phyloP scores from a whole-genome alignment of 1,284 basidiomycete genomes.

The Amylostereum areolatum region DNA sequence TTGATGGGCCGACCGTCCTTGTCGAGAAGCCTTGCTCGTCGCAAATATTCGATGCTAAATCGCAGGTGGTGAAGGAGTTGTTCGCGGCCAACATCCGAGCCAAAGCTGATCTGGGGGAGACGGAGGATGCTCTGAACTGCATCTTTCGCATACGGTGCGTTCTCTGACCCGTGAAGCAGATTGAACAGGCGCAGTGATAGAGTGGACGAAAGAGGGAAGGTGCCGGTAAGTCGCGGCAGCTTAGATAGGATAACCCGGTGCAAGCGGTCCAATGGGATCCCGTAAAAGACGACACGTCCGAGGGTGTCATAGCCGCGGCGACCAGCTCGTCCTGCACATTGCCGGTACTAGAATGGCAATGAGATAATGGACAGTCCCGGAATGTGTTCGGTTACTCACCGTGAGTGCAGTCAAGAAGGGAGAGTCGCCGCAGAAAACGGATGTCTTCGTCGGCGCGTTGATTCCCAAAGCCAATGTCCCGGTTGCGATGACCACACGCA shows the following conservation, averaged over 20 bases:
- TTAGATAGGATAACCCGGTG: slow-evolving; percentile 58
- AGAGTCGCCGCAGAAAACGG: slow-evolving; percentile 65
- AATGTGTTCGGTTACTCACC: slow-evolving; percentile 26
- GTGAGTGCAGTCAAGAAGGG: slow-evolving; percentile 59
- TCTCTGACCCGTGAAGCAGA: slow-evolving; percentile 53
- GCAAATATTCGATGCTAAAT: slow-evolving; percentile 68
- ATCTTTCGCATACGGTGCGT: slow-evolving; percentile 40
- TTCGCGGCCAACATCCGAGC: slow-evolving; percentile 43
- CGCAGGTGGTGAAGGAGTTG: slow-evolving; percentile 60
- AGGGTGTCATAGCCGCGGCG: slow-evolving; percentile 64
- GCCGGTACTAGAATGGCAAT: slow-evolving; percentile 44
- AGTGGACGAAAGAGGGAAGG: slow-evolving; percentile 62
- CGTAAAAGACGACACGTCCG: slow-evolving; percentile 69
- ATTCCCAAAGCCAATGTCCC: slow-evolving; percentile 68
- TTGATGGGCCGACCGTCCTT: slow-evolving; percentile 50
- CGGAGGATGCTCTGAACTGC: slow-evolving; percentile 47
- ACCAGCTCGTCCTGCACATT: slow-evolving; percentile 66
- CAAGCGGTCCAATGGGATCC: slow-evolving; percentile 53
- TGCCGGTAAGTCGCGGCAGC: slow-evolving; percentile 56
- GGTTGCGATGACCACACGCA: slow-evolving; percentile 62
- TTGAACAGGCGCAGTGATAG: slow-evolving; percentile 59
- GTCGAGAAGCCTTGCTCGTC: slow-evolving; percentile 48
- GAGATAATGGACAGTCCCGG: slow-evolving; percentile 2
- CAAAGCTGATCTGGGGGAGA: slow-evolving; percentile 52
- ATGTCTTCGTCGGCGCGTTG: slow-evolving; percentile 63